phyloP scores from a whole-genome alignment of 179 eudicot species.

The Sideroxylon spinosum region DNA sequence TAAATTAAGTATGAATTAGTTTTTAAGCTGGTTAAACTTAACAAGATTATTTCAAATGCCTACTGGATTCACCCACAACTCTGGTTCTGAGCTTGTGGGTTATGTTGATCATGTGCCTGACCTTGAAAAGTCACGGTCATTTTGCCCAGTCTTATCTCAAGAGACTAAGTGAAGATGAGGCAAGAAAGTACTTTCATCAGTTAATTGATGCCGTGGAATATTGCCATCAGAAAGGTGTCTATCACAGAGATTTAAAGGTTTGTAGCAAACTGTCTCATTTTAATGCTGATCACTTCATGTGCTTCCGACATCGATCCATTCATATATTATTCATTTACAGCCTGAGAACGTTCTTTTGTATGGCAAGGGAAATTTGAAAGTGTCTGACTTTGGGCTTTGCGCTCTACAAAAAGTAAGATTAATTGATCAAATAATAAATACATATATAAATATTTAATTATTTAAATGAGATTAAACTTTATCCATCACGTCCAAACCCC shows the following conservation, averaged over 20 bases:
- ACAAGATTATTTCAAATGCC: no score
- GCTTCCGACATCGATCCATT: no score
- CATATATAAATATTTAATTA: neutral
- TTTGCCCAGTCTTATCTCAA: neutral
- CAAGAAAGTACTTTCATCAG: neutral
- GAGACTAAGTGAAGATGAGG: neutral
- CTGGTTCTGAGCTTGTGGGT: no score
- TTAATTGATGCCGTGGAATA: neutral
- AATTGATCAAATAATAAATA: no score
- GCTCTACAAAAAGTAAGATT: neutral
- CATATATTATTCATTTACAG: neutral
- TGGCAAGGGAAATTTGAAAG: neutral
- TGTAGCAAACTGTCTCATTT: no score
- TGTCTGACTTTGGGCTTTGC: neutral
- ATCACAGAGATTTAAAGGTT: neutral
- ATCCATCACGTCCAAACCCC: neutral
- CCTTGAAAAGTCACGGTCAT: no score
- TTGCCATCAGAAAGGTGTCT: neutral
- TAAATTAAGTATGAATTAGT: no score
- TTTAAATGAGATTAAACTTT: neutral
- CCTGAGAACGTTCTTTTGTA: neutral
- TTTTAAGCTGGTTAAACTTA: no score
- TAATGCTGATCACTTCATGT: neutral
- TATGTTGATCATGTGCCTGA: no score
- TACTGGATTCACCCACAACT: no score